Evolutionary conservation across 176 grass and related monocot species (phyloP), one percentile per base, ranked within the genome.

Genomic region (Pontederia paniculata): DNA sequence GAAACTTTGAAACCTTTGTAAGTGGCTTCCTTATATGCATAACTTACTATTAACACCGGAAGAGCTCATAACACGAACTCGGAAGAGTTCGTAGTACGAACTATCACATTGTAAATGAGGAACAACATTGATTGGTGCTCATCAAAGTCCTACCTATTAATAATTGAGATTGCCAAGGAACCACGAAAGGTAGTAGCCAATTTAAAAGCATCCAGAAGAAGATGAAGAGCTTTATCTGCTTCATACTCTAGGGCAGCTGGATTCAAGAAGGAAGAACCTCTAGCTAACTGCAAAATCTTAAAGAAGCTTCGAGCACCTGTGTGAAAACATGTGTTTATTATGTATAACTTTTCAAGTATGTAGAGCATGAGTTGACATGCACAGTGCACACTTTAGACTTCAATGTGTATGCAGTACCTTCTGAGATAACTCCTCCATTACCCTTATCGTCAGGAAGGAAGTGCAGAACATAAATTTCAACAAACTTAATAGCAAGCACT

Each of bases 181-280:
- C 94, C 94, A 75, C 75, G 72, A 51, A 88, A 16, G 50, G 62
- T 47, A 85, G 77, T 67, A 62, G 81, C 68, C 70, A 81, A 80
- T 63, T 75, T 80, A 54, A 99, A 48, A 64, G 73, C 78, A 93
- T 99, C 87, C 55, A 99, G 48, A 44, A 99, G 83, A 43, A 85
- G 55, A 63, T 61, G 45, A 68, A 93, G 48, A 74, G 67, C 65
- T 84, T 60, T 85, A 57, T 74, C 78, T 61, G 80, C 75, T 58
- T 99, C 87, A 67, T 66, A 75, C 80, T 93, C 94, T 63, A 99
- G 73, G 70, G 76, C 50, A 70, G 53, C 65, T 23, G 83, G 78
- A 74, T 99, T 78, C 53, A 99, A 58, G 45, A 63, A 73, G 56
- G 79, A 68, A 74, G 77, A 74, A 61, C 74, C 74, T 44, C 76